A percentile compares a stretch with the other conserved stretches of the same genome.
Conservation (phyloP, 2,329 filamentous ascomycete genomes). For the Colletotrichum magnum region DNA sequence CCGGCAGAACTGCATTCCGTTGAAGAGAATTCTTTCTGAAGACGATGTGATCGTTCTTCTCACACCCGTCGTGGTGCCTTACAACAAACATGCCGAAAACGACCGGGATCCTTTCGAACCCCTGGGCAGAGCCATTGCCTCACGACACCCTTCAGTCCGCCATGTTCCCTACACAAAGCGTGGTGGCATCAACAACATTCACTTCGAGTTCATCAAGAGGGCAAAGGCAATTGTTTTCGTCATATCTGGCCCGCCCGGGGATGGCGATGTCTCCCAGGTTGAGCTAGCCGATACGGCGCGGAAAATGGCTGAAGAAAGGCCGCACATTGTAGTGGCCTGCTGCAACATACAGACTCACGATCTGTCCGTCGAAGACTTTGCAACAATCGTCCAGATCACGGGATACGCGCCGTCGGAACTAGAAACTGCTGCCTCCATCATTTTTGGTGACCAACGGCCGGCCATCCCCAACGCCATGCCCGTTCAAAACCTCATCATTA, state of each 20-base stretch:
- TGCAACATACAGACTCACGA: constrained; percentile 59
- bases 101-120: constrained; percentile 79
- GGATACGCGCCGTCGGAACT: constrained; percentile 64
- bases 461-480: constrained; percentile 5
- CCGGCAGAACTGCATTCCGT: constrained; percentile 61
- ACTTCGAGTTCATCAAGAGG: constrained; percentile 73
- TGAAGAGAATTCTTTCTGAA: constrained; percentile 60
- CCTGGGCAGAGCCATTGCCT: constrained; percentile 74
- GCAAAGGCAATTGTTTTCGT: constrained; percentile 74
- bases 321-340: constrained; percentile 67
- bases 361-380: constrained; percentile 58
- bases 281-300: constrained; percentile 63
- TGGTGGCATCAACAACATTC: constrained; percentile 73
- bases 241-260: constrained; percentile 63
- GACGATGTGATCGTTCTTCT: constrained; percentile 72
- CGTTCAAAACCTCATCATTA: constrained; percentile 35
- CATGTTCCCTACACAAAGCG: constrained; percentile 80
- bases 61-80: constrained; percentile 68
- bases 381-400: constrained; percentile 65
- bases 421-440: constrained; percentile 63
- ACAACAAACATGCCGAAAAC: constrained; percentile 56
- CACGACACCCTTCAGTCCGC: constrained; percentile 72
- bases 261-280: constrained; percentile 66
- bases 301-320: constrained; percentile 61
- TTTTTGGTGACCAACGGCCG: constrained; percentile 59